phyloP scores from a whole-genome alignment of 345 rosid genomes.

The Heritiera fomes region DNA sequence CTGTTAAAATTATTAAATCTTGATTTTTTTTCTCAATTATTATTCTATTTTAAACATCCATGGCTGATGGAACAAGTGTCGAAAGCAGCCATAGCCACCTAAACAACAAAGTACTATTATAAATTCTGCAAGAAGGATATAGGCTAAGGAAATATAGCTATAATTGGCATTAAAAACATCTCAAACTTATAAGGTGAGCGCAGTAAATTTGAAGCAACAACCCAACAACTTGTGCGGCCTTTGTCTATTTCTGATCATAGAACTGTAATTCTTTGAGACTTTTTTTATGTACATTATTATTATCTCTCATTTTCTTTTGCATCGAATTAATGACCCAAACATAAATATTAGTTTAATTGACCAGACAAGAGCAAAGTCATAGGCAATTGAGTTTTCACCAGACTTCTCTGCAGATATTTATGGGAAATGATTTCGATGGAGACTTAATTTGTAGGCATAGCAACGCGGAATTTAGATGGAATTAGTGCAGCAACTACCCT shows the following conservation, averaged over 20 bases:
- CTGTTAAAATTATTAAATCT: too few relatives aligned
- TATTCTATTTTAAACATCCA: not conserved
- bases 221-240: constrained; percentile 9
- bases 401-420: constrained; percentile 1
- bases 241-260: too few relatives aligned
- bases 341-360: not conserved
- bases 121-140: not conserved
- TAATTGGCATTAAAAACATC: not conserved
- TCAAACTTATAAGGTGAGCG: not conserved
- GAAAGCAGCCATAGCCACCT: not conserved
- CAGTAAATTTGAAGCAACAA: not conserved
- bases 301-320: too few relatives aligned
- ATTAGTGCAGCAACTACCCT: constrained; percentile 8
- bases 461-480: not conserved
- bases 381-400: constrained; percentile 5
- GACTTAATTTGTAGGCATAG: not conserved
- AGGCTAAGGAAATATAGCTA: not conserved
- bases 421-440: not conserved
- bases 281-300: too few relatives aligned
- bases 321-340: not conserved
- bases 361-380: not conserved
- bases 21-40: too few relatives aligned
- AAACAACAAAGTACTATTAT: not conserved
- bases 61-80: not conserved
- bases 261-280: not conserved